Base-by-base conservation (phyloP, 2,329 filamentous ascomycete species). In the Hyphodiscus sp. region DNA sequence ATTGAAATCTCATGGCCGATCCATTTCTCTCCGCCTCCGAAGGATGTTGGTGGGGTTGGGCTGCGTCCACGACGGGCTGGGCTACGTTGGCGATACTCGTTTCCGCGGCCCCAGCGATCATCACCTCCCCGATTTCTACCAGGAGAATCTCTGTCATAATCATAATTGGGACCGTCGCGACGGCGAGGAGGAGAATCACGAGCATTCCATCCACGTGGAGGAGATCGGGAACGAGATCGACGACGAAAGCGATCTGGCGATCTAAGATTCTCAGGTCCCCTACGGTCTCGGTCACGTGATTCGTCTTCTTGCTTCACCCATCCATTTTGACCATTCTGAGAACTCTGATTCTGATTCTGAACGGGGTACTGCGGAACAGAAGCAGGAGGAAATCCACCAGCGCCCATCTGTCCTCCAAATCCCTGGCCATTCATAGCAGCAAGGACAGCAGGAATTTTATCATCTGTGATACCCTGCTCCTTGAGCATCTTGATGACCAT, bases 31-130 rank as follows among this genome's bases (percentile, higher is more conserved):
- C 77, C 56, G 42, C 76, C 55, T 71, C 75, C 54, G 71, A 73
- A 57, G 38, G 52, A 61, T 58, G 72, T 72, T 56, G 73, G 67
- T 55, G 82, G 81, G 58, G 76, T 80, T 53, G 83, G 77, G 65
- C 86, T 85, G 60, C 79, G 80, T 55, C 80, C 82, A 64, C 83
- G 82, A 58, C 86, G 84, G 53, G 82, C 81, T 52, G 91, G 91
- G 65, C 88, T 95, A 66, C 94, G 89, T 69, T 96, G 91, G 60
- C 92, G 88, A 73, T 95, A 96, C 41, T 91, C 83, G 51, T 78
- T 73, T 55, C 76, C 78, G 56, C 82, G 77, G 42, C 77, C 71
- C 59, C 76, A 76, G 48, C 74, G 74, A 44, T 79, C 77, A 58
- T 83, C 80, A 54, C 76, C 76, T 62, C 33, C 33, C 5, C 81